phyloP scores from a whole-genome alignment of 2,329 filamentous ascomycete species.

The Trichoderma simmonsii region DNA sequence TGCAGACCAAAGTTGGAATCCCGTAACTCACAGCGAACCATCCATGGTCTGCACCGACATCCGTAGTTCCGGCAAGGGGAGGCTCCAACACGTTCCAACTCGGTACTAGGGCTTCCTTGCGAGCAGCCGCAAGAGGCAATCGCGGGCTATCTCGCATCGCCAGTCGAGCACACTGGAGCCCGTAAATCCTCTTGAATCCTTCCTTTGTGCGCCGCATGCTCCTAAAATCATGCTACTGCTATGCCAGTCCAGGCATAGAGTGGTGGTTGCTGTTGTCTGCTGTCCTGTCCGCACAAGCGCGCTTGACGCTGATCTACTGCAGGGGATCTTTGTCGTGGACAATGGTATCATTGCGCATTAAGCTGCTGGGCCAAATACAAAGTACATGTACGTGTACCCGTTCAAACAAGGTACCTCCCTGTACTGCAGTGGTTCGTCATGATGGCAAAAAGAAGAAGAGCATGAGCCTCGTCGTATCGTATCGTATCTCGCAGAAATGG shows the following conservation, averaged over 20 bases:
- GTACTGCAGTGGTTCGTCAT: not conserved
- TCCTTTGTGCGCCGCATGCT: not conserved
- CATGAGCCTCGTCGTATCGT: not conserved
- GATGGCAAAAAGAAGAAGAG: not conserved
- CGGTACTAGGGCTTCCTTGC: not conserved
- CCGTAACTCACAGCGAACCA: not conserved
- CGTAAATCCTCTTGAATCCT: not conserved
- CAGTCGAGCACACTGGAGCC: not conserved
- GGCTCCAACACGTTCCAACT: not conserved
- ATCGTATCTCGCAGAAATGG: not conserved
- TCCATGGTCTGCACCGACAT: not conserved
- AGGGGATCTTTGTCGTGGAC: slow-evolving; percentile 15
- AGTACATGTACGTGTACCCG: not conserved
- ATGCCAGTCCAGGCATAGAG: not conserved
- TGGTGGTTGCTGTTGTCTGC: not conserved
- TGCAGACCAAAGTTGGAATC: not conserved
- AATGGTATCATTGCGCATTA: slow-evolving; percentile 3
- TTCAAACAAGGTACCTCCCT: not conserved
- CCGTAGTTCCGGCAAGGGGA: not conserved
- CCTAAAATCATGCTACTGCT: not conserved
- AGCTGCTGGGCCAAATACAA: not conserved
- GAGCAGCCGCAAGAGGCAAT: not conserved
- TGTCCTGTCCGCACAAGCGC: not conserved
- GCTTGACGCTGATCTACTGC: slow-evolving; percentile 17
- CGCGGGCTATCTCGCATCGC: not conserved